These are phyloP conservation scores for Lasiosphaeris hirsuta DNA, from an alignment of 495 filamentous ascomycete genomes.

Conservation along the genomic window DNA sequence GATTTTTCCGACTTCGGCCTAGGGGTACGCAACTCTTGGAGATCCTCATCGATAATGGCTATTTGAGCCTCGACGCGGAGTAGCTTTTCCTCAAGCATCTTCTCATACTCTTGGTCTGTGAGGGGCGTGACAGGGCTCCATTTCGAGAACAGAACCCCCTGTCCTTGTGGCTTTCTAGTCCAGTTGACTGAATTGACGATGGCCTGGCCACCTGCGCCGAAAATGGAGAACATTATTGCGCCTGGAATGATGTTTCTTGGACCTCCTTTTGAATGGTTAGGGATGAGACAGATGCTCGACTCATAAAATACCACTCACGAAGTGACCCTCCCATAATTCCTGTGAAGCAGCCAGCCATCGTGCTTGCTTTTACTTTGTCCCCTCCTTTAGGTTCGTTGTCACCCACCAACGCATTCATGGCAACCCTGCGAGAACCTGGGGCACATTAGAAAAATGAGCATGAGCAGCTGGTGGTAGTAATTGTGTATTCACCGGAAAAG, in stretches of 20 bases:
- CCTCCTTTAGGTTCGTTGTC: slow-evolving; percentile 47
- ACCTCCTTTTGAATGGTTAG: slow-evolving; percentile 35
- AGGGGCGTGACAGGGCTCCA: slow-evolving; percentile 79
- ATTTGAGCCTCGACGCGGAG: slow-evolving; percentile 80
- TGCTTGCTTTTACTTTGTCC: slow-evolving; percentile 60
- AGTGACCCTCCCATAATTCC: slow-evolving; percentile 65
- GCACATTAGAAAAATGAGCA: slow-evolving; percentile 14
- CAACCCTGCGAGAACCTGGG: slow-evolving; percentile 35
- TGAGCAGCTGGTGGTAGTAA: neutral
- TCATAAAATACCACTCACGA: slow-evolving; percentile 47
- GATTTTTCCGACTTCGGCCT: slow-evolving; percentile 6
- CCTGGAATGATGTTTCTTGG: slow-evolving; percentile 43
- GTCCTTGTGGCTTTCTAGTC: slow-evolving; percentile 1
- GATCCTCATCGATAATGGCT: slow-evolving; percentile 79
- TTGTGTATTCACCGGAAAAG: slow-evolving; percentile 61
- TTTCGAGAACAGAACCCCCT: slow-evolving; percentile 53
- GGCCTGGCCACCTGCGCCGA: slow-evolving; percentile 38
- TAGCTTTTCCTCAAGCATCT: slow-evolving; percentile 71
- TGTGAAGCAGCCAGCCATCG: slow-evolving; percentile 64
- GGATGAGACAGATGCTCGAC: neutral
- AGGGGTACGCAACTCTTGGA: slow-evolving; percentile 53
- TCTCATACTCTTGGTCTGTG: slow-evolving; percentile 74
- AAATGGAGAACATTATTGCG: slow-evolving; percentile 31
- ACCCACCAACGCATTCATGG: slow-evolving; percentile 33
- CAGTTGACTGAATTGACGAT: slow-evolving; percentile 18